These are phyloP conservation scores for Dendrobium officinale DNA, from an alignment of 106 monocot species.

Conservation along the genomic window DNA sequence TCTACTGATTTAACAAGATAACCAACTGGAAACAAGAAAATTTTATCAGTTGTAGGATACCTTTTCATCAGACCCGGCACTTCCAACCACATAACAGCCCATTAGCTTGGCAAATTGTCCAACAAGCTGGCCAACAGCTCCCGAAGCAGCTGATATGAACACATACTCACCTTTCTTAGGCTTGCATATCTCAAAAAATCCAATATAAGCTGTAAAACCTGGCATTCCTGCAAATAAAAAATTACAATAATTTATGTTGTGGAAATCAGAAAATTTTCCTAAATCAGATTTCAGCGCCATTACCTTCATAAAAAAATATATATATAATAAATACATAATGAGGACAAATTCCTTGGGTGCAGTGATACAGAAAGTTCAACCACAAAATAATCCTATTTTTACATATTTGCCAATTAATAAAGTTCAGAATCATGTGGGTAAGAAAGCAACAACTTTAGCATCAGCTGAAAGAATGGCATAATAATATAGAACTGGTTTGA, in stretches of 20 bases:
- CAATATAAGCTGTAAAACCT: slow-evolving; percentile 10
- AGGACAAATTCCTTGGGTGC: neutral
- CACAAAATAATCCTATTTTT: neutral
- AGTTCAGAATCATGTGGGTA: no score
- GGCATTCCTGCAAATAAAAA: slow-evolving; percentile 2
- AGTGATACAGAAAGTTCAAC: neutral
- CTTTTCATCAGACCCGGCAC: slow-evolving; percentile 6
- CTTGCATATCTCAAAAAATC: slow-evolving; percentile 10
- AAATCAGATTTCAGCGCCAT: neutral
- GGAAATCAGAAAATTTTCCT: neutral
- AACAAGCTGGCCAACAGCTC: slow-evolving; percentile 13
- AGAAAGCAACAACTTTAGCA: no score
- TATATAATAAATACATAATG: neutral
- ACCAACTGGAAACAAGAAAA: neutral
- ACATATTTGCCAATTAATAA: no score
- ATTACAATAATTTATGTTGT: neutral
- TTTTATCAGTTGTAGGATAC: neutral
- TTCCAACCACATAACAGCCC: slow-evolving; percentile 15
- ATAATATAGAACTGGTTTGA: no score
- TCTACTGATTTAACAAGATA: neutral
- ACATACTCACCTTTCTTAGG: slow-evolving; percentile 16
- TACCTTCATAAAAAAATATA: neutral
- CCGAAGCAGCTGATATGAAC: slow-evolving; percentile 13
- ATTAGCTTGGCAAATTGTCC: slow-evolving; percentile 12
- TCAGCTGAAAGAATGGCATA: no score